phyloP scores from a whole-genome alignment of 1,284 basidiomycete genomes.

The Irpex lacteus region DNA sequence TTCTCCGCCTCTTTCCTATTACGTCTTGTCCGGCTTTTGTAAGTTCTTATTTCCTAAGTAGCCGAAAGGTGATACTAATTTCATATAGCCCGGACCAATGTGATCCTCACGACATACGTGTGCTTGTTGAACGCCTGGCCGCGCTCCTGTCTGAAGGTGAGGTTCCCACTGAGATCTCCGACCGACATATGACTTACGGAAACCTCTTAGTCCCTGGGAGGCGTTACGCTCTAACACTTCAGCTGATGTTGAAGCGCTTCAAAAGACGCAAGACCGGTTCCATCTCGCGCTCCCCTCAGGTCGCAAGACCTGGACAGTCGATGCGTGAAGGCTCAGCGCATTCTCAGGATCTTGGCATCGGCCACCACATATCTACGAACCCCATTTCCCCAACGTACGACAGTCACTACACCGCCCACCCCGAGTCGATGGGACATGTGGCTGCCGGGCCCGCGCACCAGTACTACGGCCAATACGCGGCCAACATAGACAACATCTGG shows the following conservation, averaged over 20 bases:
- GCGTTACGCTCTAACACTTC: constrained; percentile 84
- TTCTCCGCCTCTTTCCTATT: constrained; percentile 89
- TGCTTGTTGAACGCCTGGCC: constrained; percentile 77
- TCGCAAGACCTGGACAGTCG: constrained; percentile 35
- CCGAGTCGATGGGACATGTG: constrained; percentile 18
- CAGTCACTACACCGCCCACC: constrained; percentile 23
- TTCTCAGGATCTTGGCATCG: constrained; percentile 22
- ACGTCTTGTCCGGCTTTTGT: constrained; percentile 84
- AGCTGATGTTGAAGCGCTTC: constrained; percentile 82
- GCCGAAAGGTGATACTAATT: background rate
- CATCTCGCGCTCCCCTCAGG: constrained; percentile 55
- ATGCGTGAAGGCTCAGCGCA: constrained; percentile 24
- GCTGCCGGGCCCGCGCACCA: constrained; percentile 12
- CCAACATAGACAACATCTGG: constrained; percentile 73
- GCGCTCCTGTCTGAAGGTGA: constrained; percentile 74
- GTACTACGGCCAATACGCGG: constrained; percentile 30
- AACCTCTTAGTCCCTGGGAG: constrained; percentile 73
- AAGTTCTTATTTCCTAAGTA: constrained; percentile 27
- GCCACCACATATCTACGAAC: constrained; percentile 14
- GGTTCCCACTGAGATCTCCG: constrained; percentile 14
- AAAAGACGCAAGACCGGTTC: constrained; percentile 62
- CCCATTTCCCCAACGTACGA: constrained; percentile 32
- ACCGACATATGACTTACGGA: constrained; percentile 10
- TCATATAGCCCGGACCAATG: constrained; percentile 74
- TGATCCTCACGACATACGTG: constrained; percentile 71